A percentile compares a stretch with the other conserved stretches of the same genome.
phyloP scores from a whole-genome alignment of 2,329 filamentous ascomycete genomes.

The Colletotrichum costaricense region DNA sequence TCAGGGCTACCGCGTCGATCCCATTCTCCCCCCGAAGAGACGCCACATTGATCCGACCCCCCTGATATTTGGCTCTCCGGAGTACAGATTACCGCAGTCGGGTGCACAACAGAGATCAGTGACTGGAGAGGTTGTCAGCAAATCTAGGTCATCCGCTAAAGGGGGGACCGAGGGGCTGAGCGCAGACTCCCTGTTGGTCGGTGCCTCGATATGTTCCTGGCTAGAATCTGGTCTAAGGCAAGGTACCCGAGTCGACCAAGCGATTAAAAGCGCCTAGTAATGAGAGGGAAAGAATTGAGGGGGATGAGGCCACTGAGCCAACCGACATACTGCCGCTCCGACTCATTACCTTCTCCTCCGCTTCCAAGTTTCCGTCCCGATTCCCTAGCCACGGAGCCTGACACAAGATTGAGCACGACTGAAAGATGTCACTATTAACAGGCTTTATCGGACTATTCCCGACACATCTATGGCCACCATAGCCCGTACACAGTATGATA shows the following conservation, averaged over 20 bases:
- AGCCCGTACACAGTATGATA: too few relatives aligned
- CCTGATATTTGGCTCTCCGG: neutral
- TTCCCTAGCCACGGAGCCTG: neutral
- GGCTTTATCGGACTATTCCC: slow-evolving; percentile 22
- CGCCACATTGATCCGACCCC: slow-evolving; percentile 6
- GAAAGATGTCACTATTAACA: neutral
- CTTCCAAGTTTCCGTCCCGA: neutral
- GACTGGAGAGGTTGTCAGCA: neutral
- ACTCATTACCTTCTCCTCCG: neutral
- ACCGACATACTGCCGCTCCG: slow-evolving; percentile 9
- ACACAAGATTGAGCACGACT: slow-evolving; percentile 8
- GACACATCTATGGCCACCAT: neutral
- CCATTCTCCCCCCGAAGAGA: slow-evolving; percentile 22
- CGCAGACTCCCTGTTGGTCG: slow-evolving; percentile 18
- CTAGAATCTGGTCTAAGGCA: slow-evolving; percentile 20
- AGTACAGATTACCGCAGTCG: neutral
- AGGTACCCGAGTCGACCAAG: slow-evolving; percentile 24
- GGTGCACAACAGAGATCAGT: neutral
- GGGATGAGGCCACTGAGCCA: neutral
- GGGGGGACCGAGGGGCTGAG: slow-evolving; percentile 23
- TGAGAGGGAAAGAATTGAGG: neutral
- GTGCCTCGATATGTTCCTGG: slow-evolving; percentile 14
- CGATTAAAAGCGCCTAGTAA: slow-evolving; percentile 12
- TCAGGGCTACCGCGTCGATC: slow-evolving; percentile 26
- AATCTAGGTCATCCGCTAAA: neutral